Evolutionary conservation across 169 alveolate species (phyloP).

Genomic region (Plasmodium adleri): DNA sequence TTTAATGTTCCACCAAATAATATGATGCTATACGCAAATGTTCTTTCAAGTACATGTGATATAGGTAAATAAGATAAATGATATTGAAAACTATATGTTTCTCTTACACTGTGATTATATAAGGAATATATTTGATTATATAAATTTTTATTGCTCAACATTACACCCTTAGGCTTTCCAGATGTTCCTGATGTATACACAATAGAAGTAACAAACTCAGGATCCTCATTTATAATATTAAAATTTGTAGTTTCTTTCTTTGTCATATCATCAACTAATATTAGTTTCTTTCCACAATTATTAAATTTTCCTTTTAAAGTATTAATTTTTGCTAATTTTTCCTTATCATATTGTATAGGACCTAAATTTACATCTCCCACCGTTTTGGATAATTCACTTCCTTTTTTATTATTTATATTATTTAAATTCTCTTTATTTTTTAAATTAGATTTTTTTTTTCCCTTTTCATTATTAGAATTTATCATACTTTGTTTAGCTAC

Average conservation of each 20-base stretch:
- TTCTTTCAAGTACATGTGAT: constrained; percentile 88
- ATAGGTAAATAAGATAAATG: constrained; percentile 90
- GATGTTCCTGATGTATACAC: constrained; percentile 82
- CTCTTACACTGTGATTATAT: not conserved
- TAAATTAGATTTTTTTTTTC: too few relatives aligned
- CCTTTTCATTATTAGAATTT: too few relatives aligned
- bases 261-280: too few relatives aligned
- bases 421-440: not conserved
- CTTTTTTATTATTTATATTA: too few relatives aligned
- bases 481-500: not conserved
- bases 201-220: constrained; percentile 90
- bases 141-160: constrained; percentile 63
- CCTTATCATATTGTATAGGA: not conserved
- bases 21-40: constrained; percentile 72
- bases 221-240: not conserved
- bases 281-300: not conserved
- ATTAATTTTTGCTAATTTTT: not conserved
- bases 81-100: not conserved
- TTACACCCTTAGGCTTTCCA: too few relatives aligned
- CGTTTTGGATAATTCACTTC: not conserved
- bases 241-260: not conserved
- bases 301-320: not conserved
- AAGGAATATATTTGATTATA: not conserved
- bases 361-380: too few relatives aligned
- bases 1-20: not conserved